Percentiles rank a stretch among this genome's conserved stretches.
Evolutionary conservation across 169 alveolate species (phyloP).

Genomic region (Cryptosporidium ryanae): DNA sequence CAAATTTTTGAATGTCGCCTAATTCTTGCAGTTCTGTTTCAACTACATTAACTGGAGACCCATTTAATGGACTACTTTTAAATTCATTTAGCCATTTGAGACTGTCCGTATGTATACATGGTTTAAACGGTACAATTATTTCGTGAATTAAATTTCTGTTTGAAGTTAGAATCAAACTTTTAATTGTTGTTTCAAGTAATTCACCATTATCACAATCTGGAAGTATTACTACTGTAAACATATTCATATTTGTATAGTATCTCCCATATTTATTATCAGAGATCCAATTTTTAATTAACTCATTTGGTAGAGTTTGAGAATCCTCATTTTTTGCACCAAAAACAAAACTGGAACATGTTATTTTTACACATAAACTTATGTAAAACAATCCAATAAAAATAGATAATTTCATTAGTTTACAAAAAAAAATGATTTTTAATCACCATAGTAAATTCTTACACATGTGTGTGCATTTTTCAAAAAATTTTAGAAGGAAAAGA

Average conservation of each 20-base stretch:
- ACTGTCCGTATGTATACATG: too few species aligned
- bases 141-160: slow-evolving; percentile 71
- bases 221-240: slow-evolving; percentile 17
- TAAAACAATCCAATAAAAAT: not conserved
- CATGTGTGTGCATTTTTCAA: slow-evolving; percentile 20
- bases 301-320: slow-evolving; percentile 10
- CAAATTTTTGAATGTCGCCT: slow-evolving; percentile 56
- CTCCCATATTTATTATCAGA: slow-evolving; percentile 34
- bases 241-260: slow-evolving; percentile 30
- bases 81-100: not conserved
- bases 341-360: slow-evolving; percentile 25
- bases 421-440: not conserved
- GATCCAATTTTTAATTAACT: slow-evolving; percentile 21
- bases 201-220: slow-evolving; percentile 55
- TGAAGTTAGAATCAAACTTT: slow-evolving; percentile 36
- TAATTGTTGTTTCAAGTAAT: slow-evolving; percentile 40
- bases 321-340: slow-evolving; percentile 38
- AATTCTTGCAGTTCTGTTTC: slow-evolving; percentile 52
- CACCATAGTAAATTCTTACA: not conserved
- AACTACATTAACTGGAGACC: slow-evolving; percentile 23
- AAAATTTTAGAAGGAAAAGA: not conserved
- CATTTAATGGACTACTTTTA: not conserved
- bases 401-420: slow-evolving; percentile 10
- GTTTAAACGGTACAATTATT: slow-evolving; percentile 13
- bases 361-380: slow-evolving; percentile 7